These are phyloP conservation scores for Cymodocea nodosa DNA, from an alignment of 116 monocot genomes.

Conservation along the genomic window DNA sequence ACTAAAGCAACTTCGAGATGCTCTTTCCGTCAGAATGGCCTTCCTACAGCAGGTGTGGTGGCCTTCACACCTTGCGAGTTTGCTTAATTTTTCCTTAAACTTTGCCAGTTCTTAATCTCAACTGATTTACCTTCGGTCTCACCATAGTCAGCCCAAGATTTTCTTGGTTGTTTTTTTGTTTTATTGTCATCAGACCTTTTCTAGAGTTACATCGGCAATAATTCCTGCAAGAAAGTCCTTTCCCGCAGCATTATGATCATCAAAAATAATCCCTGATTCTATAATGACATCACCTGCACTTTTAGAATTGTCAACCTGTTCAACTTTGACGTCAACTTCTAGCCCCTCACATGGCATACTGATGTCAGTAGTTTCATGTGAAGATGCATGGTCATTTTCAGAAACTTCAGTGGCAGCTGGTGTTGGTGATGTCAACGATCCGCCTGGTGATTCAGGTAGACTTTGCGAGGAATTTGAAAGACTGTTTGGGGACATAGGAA, in stretches of 20 bases:
- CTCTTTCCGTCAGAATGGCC: neutral
- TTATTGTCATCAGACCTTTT: conserved; percentile 6
- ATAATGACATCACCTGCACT: conserved; percentile 3
- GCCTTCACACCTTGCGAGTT: neutral
- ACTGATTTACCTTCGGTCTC: conserved; percentile 53
- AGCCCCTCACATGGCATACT: conserved; percentile 4
- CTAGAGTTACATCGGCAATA: conserved; percentile 12
- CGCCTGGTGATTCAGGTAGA: conserved; percentile 19
- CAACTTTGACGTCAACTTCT: conserved; percentile 5
- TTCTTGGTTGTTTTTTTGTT: conserved; percentile 16
- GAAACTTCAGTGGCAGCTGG: conserved; percentile 10
- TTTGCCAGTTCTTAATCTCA: conserved; percentile 23
- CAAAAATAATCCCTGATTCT: conserved; percentile 7
- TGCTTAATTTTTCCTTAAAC: neutral
- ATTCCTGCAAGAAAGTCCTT: neutral
- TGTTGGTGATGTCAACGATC: conserved; percentile 22
- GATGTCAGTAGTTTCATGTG: conserved; percentile 10
- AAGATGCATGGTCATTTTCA: conserved; percentile 15
- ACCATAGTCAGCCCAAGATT: conserved; percentile 61
- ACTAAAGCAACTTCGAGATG: neutral
- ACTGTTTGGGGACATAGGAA: conserved; percentile 28
- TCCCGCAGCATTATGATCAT: conserved; percentile 13
- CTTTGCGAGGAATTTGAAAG: conserved; percentile 12
- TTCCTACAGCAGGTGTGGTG: neutral
- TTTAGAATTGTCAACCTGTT: conserved; percentile 10